Conservation (phyloP, 306 rosid genomes). For the Pyrus bretschneideri region DNA sequence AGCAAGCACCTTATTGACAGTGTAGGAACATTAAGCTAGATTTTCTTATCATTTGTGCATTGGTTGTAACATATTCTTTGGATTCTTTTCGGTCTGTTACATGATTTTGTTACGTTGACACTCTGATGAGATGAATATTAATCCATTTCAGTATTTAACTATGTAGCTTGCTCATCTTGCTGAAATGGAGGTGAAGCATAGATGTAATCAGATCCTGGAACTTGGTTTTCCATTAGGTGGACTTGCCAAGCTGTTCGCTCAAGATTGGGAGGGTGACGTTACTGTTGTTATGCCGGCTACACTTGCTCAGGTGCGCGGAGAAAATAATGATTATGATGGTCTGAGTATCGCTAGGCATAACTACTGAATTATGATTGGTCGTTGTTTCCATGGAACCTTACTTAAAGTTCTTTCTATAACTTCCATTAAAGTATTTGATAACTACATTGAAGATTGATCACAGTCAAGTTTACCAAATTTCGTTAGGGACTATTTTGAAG, state of each 20-base stretch:
- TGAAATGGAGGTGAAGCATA: constrained; percentile 96
- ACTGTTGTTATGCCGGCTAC: constrained; percentile 98
- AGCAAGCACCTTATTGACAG: background rate
- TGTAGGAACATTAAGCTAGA: background rate
- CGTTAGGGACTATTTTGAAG: background rate
- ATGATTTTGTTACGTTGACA: constrained; percentile 1
- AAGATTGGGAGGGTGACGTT: constrained; percentile 99
- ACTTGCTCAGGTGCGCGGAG: constrained; percentile 72
- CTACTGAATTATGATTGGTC: background rate
- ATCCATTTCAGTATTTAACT: constrained; percentile 10
- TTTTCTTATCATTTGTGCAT: background rate
- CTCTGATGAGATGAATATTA: background rate
- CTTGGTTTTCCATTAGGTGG: constrained; percentile 95
- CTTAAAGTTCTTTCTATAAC: background rate
- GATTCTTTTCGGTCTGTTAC: background rate
- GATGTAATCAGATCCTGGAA: constrained; percentile 80
- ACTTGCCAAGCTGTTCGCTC: constrained; percentile 86
- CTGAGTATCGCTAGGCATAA: background rate
- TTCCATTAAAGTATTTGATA: background rate
- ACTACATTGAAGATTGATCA: background rate
- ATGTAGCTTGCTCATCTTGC: constrained; percentile 89
- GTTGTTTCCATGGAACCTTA: background rate
- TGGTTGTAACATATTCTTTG: background rate
- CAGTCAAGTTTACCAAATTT: background rate
- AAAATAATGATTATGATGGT: background rate